These are phyloP conservation scores for Datura wrightii DNA, from an alignment of 257 asterid species.

Conservation along the genomic window DNA sequence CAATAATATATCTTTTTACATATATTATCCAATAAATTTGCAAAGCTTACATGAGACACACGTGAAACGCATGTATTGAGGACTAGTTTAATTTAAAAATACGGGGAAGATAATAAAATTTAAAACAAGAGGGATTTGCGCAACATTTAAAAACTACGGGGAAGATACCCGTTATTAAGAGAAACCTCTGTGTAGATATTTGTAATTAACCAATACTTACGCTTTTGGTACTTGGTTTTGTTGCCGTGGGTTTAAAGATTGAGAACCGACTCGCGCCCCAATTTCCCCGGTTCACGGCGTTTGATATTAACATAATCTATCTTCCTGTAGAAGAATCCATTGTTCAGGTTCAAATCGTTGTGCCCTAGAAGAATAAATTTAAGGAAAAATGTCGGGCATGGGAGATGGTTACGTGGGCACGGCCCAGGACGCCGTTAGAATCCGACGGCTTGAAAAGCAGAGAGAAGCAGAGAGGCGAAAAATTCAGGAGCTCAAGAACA, in stretches of 20 bases:
- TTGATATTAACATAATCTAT: neutral
- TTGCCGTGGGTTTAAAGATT: neutral
- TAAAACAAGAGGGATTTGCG: neutral
- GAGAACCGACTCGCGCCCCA: neutral
- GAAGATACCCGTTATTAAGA: neutral
- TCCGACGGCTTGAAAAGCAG: constrained; percentile 97
- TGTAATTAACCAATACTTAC: neutral
- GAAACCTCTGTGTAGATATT: neutral
- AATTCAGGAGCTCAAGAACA: constrained; percentile 93
- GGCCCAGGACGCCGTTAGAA: constrained; percentile 93
- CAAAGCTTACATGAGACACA: too few relatives aligned
- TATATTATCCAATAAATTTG: too few relatives aligned
- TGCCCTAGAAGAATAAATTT: neutral
- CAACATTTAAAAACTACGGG: neutral
- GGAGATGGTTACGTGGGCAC: constrained; percentile 99
- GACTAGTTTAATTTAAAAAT: too few relatives aligned
- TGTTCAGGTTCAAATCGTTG: neutral
- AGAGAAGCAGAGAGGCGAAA: constrained; percentile 97
- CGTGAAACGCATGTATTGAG: too few relatives aligned
- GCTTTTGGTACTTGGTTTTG: neutral
- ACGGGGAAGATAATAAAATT: neutral
- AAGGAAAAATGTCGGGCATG: constrained; percentile 85
- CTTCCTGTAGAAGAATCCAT: neutral
- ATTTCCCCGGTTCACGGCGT: neutral
- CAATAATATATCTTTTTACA: too few relatives aligned